Evolutionary conservation across 305 asterid species (phyloP).

Genomic region (Plantago coronopus): DNA sequence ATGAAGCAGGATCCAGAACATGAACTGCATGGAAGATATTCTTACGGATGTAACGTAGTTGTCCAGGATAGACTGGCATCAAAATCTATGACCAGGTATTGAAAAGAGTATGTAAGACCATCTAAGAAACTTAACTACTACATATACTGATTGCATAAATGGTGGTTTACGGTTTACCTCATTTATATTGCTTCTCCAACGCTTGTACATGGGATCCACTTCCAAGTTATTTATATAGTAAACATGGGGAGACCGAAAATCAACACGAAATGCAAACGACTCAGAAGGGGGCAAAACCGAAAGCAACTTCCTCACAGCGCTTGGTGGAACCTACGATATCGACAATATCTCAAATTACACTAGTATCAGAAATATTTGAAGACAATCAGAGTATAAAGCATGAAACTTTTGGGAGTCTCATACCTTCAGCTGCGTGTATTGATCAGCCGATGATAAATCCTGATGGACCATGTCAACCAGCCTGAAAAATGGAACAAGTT

Average conservation of each 20-base stretch:
- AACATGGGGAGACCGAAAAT: conserved; percentile 90
- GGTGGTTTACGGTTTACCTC: conserved; percentile 62
- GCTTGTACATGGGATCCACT: conserved; percentile 83
- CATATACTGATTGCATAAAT: conserved; percentile 9
- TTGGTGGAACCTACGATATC: conserved; percentile 69
- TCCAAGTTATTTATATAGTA: conserved; percentile 91
- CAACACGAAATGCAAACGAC: conserved; percentile 71
- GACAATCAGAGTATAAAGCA: conserved; percentile 17
- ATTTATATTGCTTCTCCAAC: conserved; percentile 92
- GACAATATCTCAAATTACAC: conserved; percentile 23
- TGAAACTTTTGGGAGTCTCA: conserved; percentile 25
- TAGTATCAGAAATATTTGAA: conserved; percentile 20
- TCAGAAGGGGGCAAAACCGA: conserved; percentile 85
- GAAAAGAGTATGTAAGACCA: conserved; percentile 23
- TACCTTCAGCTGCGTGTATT: conserved; percentile 80
- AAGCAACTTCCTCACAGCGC: conserved; percentile 71
- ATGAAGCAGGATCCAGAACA: conserved; percentile 86
- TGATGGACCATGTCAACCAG: conserved; percentile 82
- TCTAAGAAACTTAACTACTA: conserved; percentile 19
- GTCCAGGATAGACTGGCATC: conserved; percentile 99
- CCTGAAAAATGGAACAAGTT: conserved; percentile 51
- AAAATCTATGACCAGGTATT: conserved; percentile 49
- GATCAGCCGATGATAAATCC: conserved; percentile 94
- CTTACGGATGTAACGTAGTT: conserved; percentile 92
- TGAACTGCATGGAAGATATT: conserved; percentile 92